Evolutionary conservation across 495 filamentous ascomycete species (phyloP), one percentile per base, ranked within the genome.

Genomic region (Evansstolkia leycettana): DNA sequence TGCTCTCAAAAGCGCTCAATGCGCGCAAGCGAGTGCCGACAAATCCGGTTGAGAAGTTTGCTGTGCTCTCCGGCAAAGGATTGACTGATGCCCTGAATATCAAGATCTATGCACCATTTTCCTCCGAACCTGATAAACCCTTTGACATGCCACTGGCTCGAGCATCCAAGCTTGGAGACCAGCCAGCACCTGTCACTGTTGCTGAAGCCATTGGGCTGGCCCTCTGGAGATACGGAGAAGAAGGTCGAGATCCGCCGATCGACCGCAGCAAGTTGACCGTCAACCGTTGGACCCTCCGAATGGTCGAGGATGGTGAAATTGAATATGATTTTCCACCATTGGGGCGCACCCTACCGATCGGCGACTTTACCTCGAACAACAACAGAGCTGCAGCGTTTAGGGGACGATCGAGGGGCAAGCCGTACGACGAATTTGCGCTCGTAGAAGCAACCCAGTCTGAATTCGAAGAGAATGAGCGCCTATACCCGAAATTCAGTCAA

Each of bases 291-390:
- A 81, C 78, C 7, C 59, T 99, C 11, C 71, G 87, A 18, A 94
- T 99, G 83, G 84, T 95, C 6, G 90, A 99, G 44, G 83, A 88
- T 47, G 88, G 83, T 7, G 90, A 99, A 48, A 82, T 95, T 2
- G 90, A 99, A 45, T 85, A 84, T 46, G 90, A 99, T 51, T 96
- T 99, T 44, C 88, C 87, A 3, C 75, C 90, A 0, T 64, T 96
- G 6, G 76, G 78, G 37, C 72, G 90, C 28, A 86, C 74, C 17
- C 79, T 82, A 43, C 73, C 79, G 0, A 76, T 98, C 23, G 73
- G 70, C 0, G 78, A 92, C 27, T 96, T 94, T 42, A 87, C 86
- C 0, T 90, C 88, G 5, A 88, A 85, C 35, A 94, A 94, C 41
- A 94, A 86, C 51, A 75, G 69, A 17, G 69, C 70, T 19, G 72